Base-by-base conservation (phyloP, 805 yeast species). In the Ogataea methylovora region DNA sequence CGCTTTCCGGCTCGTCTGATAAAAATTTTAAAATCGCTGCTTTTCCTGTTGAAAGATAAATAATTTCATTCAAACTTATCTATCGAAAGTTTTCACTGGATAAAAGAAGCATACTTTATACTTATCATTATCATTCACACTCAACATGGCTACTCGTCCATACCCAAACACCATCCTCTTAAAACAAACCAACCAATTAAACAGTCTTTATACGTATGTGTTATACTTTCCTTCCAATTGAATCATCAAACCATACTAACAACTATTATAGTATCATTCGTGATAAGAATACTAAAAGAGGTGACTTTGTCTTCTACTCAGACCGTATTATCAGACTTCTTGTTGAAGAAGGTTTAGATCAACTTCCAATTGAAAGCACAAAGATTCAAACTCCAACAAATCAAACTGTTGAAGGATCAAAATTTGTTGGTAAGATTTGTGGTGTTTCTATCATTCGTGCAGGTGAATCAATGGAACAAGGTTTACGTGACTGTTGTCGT, bases 381-480 rank as follows among this genome's bases (percentile, higher is more conserved):
- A 54, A 63, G 4, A 81, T 92, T 30, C 69, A 69, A 34, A 88
- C 97, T 24, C 90, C 94, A 30, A 78, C 92, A 10, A 81, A 79
- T 34, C 70, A 76, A 43, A 60, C 62, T 25, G 86, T 74, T 56
- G 69, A 73, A 4, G 99, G 99, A 11, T 80, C 81, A 37, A 67
- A 70, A 39, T 90, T 90, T 58, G 63, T 76, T 51, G 97, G 98
- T 29, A 87, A 85, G 60, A 92, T 92, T 40, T 90, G 97, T 58
- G 99, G 99, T 45, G 99, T 92, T 24, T 86, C 96, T 13, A 92
- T 92, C 54, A 94, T 92, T 50, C 74, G 99, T 56, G 99, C 99
- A 5, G 99, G 99, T 45, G 99, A 92, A 61, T 82, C 94, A 29
- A 92, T 92, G 99, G 99, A 92, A 61, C 94, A 86, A 69, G 98